Evolutionary conservation across 306 rosid genomes (phyloP), one percentile per base, ranked within the genome.

Genomic region (Comarum palustre): DNA sequence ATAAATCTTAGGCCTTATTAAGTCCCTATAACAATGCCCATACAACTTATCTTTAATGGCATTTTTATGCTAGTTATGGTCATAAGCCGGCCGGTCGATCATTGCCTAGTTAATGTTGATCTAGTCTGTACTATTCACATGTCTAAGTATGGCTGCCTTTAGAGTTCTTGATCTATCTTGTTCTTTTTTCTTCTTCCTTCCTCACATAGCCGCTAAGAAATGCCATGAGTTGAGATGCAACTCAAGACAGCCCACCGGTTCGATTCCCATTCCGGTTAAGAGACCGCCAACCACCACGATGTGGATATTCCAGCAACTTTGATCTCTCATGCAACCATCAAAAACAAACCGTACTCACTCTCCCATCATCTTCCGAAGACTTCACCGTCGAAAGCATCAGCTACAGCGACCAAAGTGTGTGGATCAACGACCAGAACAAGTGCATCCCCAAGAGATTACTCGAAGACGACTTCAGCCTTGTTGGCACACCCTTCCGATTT

Each of bases 201-300:
- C 36, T 48, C 29, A 13, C 6, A 5, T 58, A n/a, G n/a, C 45
- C 1, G 25, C 75, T 8, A 38, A 22, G 1, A 22, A 34, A 6
- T 76, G 80, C 42, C n/a, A 6, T 14, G 46, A 32, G 34, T 66
- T 29, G 36, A 69, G 41, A 16, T 76, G 80, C 60, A 6, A 22
- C 50, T 7, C 20, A 2, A 4, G 36, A 11, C 13, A 1, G 3
- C 11, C 29, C 20, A 7, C 16, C 2, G 43, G 51, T 77, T 70
- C 55, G 66, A 13, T 77, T 77, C 69, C 80, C 80, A 8, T 77
- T 77, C 75, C 54, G 80, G 57, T 31, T 77, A 6, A 8, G 11
- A 22, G 2, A 6, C 29, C 15, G 1, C 41, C 80, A 69, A 38
- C 31, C 55, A 10, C 14, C 36, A 12, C 19, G n/a, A 1, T 78